Percentiles rank a stretch among this genome's conserved stretches.
Evolutionary conservation across 2,329 filamentous ascomycete genomes (phyloP).

Genomic region (Curvularia verruculosa): DNA sequence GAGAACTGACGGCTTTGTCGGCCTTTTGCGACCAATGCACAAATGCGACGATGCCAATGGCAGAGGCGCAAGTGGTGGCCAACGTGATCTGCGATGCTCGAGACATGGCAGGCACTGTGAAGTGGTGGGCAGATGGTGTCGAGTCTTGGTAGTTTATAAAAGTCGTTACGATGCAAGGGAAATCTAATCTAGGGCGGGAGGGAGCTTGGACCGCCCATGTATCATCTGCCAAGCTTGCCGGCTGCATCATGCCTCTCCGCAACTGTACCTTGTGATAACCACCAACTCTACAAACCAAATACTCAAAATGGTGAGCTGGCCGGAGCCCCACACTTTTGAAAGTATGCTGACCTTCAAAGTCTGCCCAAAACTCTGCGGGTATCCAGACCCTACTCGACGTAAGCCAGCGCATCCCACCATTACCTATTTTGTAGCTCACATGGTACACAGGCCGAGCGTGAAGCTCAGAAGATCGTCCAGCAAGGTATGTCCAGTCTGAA

Average conservation of each 20-base stretch:
- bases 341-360: slow-evolving; percentile 61
- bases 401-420: slow-evolving; percentile 53
- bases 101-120: slow-evolving; percentile 68
- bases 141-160: slow-evolving; percentile 5
- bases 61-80: slow-evolving; percentile 74
- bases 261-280: slow-evolving; percentile 28
- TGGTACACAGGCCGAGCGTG: slow-evolving; percentile 80
- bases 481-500: slow-evolving; percentile 68
- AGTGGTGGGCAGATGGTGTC: slow-evolving; percentile 4
- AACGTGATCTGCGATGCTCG: slow-evolving; percentile 87
- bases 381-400: slow-evolving; percentile 99
- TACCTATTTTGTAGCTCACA: slow-evolving; percentile 46
- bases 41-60: slow-evolving; percentile 76
- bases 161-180: slow-evolving; percentile 14
- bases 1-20: slow-evolving; percentile 74
- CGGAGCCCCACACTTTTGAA: background rate
- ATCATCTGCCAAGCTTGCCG: slow-evolving; percentile 30
- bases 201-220: slow-evolving; percentile 41
- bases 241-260: slow-evolving; percentile 36
- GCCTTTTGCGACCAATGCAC: slow-evolving; percentile 88
- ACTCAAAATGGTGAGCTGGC: slow-evolving; percentile 35
- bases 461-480: slow-evolving; percentile 98
- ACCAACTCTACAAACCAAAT: slow-evolving; percentile 19
- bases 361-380: slow-evolving; percentile 96
- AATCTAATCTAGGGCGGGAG: slow-evolving; percentile 26